Percentiles rank a stretch among this genome's conserved stretches.
Conservation (phyloP, 2,329 filamentous ascomycete genomes). For the Phialophora verrucosa region DNA sequence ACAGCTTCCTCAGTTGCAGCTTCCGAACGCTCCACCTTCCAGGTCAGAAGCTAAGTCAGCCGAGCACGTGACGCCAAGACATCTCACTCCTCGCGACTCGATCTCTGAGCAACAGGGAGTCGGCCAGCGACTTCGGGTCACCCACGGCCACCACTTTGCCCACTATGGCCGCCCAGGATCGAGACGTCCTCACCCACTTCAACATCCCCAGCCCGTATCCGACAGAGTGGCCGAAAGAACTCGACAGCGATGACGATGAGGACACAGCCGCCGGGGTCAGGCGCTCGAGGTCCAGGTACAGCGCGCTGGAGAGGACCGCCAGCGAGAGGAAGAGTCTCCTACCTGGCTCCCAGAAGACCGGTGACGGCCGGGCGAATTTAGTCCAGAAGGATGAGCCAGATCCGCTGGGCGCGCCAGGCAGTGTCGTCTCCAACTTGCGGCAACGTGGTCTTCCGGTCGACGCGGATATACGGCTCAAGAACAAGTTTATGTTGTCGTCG, state of each 20-base stretch:
- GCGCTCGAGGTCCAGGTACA: constrained; percentile 77
- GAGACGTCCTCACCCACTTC: constrained; percentile 85
- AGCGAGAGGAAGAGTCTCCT: constrained; percentile 71
- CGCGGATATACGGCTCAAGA: constrained; percentile 79
- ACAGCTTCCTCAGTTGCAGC: constrained; percentile 6
- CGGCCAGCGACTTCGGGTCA: background rate
- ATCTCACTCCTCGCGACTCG: background rate
- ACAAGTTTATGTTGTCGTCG: constrained; percentile 92
- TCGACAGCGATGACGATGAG: constrained; percentile 70
- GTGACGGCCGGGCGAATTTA: constrained; percentile 73
- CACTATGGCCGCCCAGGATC: constrained; percentile 71
- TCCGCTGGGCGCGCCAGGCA: constrained; percentile 84
- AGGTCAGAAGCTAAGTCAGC: background rate
- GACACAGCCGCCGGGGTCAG: constrained; percentile 45
- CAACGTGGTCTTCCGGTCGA: constrained; percentile 79
- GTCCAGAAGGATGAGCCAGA: constrained; percentile 93
- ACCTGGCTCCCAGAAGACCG: constrained; percentile 70
- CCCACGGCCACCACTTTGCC: background rate
- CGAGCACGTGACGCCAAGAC: constrained; percentile 3
- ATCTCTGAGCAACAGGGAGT: background rate
- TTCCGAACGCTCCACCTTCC: background rate
- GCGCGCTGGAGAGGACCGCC: constrained; percentile 77
- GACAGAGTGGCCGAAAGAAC: constrained; percentile 82
- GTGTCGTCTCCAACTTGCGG: constrained; percentile 80
- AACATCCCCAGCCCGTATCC: constrained; percentile 80